A percentile compares a stretch with the other conserved stretches of the same genome.
These are phyloP conservation scores for Bathelium albidoporum DNA, from an alignment of 495 filamentous ascomycete genomes.

Conservation along the genomic window DNA sequence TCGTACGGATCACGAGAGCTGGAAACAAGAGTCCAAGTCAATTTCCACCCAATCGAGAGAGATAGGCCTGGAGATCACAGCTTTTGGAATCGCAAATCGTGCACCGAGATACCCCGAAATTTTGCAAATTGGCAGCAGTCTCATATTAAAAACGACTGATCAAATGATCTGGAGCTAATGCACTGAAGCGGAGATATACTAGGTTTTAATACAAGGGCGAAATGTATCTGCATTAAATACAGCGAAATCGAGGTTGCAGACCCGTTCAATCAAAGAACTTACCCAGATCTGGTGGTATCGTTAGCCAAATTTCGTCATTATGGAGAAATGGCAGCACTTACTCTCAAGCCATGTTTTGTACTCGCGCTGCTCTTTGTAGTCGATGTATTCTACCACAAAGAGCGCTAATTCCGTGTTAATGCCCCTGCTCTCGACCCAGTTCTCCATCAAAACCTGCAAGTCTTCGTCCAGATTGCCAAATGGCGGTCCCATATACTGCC, in stretches of 20 bases:
- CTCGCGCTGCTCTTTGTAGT: slow-evolving; percentile 98
- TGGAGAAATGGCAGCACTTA: background rate
- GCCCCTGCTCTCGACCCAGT: slow-evolving; percentile 89
- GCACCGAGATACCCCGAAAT: background rate
- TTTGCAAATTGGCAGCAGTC: slow-evolving; percentile 2
- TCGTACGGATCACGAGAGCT: slow-evolving; percentile 27
- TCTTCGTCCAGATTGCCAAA: slow-evolving; percentile 95
- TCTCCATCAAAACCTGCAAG: slow-evolving; percentile 80
- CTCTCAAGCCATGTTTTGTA: slow-evolving; percentile 70
- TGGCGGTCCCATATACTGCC: slow-evolving; percentile 81
- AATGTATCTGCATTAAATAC: background rate
- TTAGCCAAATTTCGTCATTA: background rate
- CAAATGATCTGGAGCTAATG: background rate
- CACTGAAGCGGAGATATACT: background rate
- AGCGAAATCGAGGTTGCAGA: background rate
- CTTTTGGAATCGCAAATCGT: background rate
- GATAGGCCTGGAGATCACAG: background rate
- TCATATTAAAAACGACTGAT: too few species aligned
- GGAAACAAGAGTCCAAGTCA: slow-evolving; percentile 23
- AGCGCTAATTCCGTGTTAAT: slow-evolving; percentile 77
- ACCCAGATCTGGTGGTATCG: background rate
- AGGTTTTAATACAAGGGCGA: background rate
- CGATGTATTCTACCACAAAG: slow-evolving; percentile 93
- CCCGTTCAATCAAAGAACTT: background rate
- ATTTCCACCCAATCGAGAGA: slow-evolving; percentile 27